Evolutionary conservation across 768 basidiomycete species (phyloP), one percentile per base, ranked within the genome.

Genomic region (Myochromella boudieri): DNA sequence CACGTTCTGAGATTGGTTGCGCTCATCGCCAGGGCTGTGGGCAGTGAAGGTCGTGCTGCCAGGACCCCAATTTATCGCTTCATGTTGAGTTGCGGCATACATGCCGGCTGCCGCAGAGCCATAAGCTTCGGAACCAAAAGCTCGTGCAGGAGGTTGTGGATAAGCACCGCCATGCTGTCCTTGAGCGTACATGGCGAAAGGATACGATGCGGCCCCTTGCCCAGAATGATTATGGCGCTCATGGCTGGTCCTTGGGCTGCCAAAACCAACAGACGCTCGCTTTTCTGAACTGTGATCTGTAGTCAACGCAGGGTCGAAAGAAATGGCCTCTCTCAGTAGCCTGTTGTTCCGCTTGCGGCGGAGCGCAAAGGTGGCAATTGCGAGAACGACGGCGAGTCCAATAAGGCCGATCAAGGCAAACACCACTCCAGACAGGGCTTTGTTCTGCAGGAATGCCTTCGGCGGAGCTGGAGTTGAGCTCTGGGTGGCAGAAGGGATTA

Each of bases 361-460:
- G 36, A 85, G 38, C 10, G 66, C 61, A 56, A 74, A 75, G 0
- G 78, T 80, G 10, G 67, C 60, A 17, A 74, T 15, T 25, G 69
- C 44, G 46, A 81, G 59, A 44, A 85, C 32, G 44, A 80, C 36
- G 37, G 76, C 51, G 34, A 84, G 70, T 1, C 56, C 75, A 24
- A 74, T 53, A 29, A 84, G 41, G 11, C 78, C 83, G 31, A 71
- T 69, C 15, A 82, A 41, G 24, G 72, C 64, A 48, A 88, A 84
- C 12, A 87, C 73, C 7, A 77, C 63, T 6, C 79, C 79, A 32
- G 78, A 75, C n/a, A 82, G 68, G n/a, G 76, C 68, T 62, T 81
- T 85, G 64, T 88, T 84, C 48, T 80, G 64, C 28, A 88, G 59
- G 66, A 90, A 89, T 9, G 71, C 56, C 7, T 62, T 56, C n/a